Base-by-base conservation (phyloP, 2,329 filamentous ascomycete genomes). In the Juglanconis sp. region DNA sequence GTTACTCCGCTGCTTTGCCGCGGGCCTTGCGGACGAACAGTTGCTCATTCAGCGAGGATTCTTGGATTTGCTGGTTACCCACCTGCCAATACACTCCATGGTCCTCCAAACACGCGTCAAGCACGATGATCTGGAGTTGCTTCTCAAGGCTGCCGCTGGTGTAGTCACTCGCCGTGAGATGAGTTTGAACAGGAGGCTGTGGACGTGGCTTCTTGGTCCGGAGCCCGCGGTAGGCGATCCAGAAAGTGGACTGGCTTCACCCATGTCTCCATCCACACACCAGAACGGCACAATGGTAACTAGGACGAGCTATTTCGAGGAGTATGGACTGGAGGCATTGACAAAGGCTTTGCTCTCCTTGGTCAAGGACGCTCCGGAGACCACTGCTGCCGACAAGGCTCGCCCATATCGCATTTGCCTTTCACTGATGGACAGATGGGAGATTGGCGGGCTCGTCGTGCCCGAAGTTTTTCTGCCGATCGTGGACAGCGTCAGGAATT, bases 401-500 rank as follows among this genome's bases (percentile, higher is more conserved):
- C 87, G 87, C 44, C 94, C 95, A 0, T 97, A 96, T 70, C 87
- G 93, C 59, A 91, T 98, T 64, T 96, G 92, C 68, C 82, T 98
- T 2, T 97, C 96, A 15, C 79, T 99, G 56, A 98, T 99, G 95
- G 95, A 99, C 74, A 87, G 93, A 61, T 98, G 92, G 93, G 95
- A 99, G 72, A 94, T 99, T 65, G 95, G 95, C 35, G 92, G 92
- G 1, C 81, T 94, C 17, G 87, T 99, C 51, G 89, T 98, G 1
- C 91, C 93, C 0, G 88, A 92, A 63, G 85, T 98, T 13, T 98
- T 99, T 69, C 79, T 97, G 13, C 90, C 93, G 3, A 87, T 94
- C 32, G 85, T 99, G 67, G 83, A 88, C 70, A 96, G 89, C 67
- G 88, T 96, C 42, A 87, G 88, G 65, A 77, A 81, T 50, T 98